phyloP scores from a whole-genome alignment of 163 green algal species.

The Chlamydomonas reinhardtii region DNA sequence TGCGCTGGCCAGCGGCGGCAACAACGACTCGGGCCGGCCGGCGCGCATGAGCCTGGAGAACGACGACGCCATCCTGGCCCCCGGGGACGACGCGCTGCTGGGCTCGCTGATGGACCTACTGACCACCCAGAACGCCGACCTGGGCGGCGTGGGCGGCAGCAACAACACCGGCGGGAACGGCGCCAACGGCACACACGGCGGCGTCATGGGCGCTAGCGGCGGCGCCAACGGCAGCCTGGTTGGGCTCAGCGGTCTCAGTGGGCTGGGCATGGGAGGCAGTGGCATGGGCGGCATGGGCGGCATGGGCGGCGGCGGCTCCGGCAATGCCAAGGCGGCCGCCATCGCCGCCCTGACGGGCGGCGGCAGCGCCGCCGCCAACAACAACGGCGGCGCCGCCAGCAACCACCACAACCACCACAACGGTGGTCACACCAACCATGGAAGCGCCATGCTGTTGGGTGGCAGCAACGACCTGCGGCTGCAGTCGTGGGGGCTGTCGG shows the following conservation, averaged over 20 bases:
- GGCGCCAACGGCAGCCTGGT: background rate
- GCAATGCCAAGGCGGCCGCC: too few species aligned
- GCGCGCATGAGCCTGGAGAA: conserved; percentile 36
- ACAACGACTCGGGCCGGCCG: background rate
- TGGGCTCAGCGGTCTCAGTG: too few species aligned
- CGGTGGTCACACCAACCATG: too few species aligned
- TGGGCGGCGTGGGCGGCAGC: background rate
- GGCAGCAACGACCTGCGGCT: too few species aligned
- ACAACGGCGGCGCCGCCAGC: too few species aligned
- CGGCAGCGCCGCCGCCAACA: too few species aligned
- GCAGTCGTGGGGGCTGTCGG: too few species aligned
- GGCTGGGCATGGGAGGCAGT: background rate
- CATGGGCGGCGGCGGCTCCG: background rate
- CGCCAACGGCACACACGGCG: background rate
- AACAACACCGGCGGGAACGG: background rate
- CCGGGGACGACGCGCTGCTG: conserved; percentile 6
- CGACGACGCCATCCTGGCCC: background rate
- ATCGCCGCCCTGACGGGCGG: too few species aligned
- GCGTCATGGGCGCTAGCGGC: background rate
- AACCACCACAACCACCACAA: too few species aligned
- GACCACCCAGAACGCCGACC: conserved; percentile 1
- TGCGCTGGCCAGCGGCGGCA: background rate
- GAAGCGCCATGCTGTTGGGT: too few species aligned
- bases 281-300: background rate
- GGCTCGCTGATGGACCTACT: conserved; percentile 32